phyloP scores from a whole-genome alignment of 768 basidiomycete genomes.

The Ramaria rubella region DNA sequence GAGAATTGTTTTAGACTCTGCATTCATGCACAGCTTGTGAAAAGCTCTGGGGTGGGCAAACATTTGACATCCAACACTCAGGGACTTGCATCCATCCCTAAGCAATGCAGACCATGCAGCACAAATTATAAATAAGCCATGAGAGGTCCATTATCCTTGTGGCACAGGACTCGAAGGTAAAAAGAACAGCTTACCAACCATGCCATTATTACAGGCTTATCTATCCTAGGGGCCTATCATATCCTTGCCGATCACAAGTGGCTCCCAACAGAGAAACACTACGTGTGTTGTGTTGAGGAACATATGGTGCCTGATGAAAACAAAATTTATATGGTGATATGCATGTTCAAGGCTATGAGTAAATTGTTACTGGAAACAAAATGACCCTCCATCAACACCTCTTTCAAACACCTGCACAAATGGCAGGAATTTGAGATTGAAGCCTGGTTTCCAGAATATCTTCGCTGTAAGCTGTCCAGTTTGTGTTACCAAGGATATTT shows the following conservation, averaged over 20 bases:
- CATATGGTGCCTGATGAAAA: slow-evolving; percentile 7
- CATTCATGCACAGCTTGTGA: slow-evolving; percentile 18
- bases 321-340: no score
- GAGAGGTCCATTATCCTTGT: slow-evolving; percentile 13
- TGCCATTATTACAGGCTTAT: no score
- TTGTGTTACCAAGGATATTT: neutral
- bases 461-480: neutral
- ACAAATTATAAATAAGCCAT: no score
- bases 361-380: slow-evolving; percentile 13
- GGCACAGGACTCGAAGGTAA: slow-evolving; percentile 24
- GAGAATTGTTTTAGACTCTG: slow-evolving; percentile 19
- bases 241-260: slow-evolving; percentile 8
- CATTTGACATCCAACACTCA: slow-evolving; percentile 21
- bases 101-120: no score
- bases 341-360: no score
- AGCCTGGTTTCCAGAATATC: no score
- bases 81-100: no score
- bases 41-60: no score
- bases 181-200: neutral
- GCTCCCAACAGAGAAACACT: slow-evolving; percentile 5
- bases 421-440: no score
- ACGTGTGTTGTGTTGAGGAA: no score
- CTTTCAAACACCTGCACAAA: no score
- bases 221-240: slow-evolving; percentile 2
- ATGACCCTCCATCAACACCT: slow-evolving; percentile 12